phyloP scores from a whole-genome alignment of 2,329 filamentous ascomycete genomes.

The Zymoseptoria ardabiliae region DNA sequence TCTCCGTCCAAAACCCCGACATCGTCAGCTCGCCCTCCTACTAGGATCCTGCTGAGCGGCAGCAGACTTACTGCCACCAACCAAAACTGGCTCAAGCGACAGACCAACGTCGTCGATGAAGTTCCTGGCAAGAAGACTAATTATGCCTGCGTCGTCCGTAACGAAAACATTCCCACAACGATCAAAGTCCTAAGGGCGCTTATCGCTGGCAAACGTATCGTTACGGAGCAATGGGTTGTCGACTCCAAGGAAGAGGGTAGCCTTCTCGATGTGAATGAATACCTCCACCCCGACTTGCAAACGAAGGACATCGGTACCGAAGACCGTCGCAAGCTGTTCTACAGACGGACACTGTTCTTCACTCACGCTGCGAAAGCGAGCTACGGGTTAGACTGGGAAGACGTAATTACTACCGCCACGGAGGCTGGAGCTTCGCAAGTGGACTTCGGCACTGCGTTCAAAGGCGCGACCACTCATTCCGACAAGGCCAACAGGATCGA shows the following conservation, averaged over 20 bases:
- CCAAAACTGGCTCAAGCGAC: constrained; percentile 29
- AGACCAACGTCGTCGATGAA: constrained; percentile 25
- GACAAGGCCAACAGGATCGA: constrained; percentile 27
- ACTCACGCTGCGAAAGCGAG: constrained; percentile 33
- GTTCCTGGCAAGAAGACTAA: constrained; percentile 27
- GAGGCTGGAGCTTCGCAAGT: constrained; percentile 33
- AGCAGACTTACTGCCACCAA: constrained; percentile 10
- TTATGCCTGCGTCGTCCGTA: constrained; percentile 32
- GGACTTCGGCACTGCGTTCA: constrained; percentile 11
- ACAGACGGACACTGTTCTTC: constrained; percentile 43
- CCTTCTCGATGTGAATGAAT: constrained; percentile 33
- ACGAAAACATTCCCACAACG: constrained; percentile 35
- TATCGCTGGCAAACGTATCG: constrained; percentile 37
- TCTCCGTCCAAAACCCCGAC: background rate
- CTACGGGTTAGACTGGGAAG: constrained; percentile 32
- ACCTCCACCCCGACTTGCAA: constrained; percentile 10
- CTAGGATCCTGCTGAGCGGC: constrained; percentile 20
- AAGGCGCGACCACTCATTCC: constrained; percentile 18
- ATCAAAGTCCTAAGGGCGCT: constrained; percentile 41
- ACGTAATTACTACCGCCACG: constrained; percentile 33
- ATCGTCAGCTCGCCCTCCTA: constrained; percentile 3
- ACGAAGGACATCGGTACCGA: constrained; percentile 23
- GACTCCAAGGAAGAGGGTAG: constrained; percentile 31
- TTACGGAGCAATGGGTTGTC: constrained; percentile 41
- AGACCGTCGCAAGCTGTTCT: constrained; percentile 41